Percentiles rank a stretch among this genome's conserved stretches.
Evolutionary conservation across 768 basidiomycete genomes (phyloP).

Genomic region (Hericium coralloides): DNA sequence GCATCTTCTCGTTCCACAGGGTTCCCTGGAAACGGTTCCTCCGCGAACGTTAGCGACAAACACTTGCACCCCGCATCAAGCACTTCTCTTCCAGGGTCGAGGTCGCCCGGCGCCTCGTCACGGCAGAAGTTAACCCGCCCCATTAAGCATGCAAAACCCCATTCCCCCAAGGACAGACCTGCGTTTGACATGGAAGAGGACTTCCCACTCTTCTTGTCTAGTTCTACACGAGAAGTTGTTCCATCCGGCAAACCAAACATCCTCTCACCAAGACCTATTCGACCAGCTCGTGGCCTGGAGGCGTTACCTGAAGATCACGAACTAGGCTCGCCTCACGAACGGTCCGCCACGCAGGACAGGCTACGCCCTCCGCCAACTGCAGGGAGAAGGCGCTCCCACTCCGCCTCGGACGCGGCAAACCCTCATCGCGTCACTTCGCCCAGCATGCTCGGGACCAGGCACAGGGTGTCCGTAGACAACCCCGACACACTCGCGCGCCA

Average conservation of each 20-base stretch:
- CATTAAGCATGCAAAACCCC: background rate
- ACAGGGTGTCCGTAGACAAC: no score
- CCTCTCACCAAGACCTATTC: constrained; percentile 6
- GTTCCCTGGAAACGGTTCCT: background rate
- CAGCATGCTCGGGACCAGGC: no score
- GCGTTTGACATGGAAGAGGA: constrained; percentile 10
- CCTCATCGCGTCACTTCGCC: background rate
- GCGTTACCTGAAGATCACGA: constrained; percentile 46
- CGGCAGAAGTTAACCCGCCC: background rate
- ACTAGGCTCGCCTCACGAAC: constrained; percentile 17
- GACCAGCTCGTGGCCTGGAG: constrained; percentile 23
- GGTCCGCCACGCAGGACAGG: background rate
- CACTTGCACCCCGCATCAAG: background rate
- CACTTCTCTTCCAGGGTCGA: background rate
- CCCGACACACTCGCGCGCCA: background rate
- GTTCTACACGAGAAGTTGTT: constrained; percentile 8
- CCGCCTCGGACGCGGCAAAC: constrained; percentile 5
- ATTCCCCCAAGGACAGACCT: background rate
- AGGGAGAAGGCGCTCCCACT: constrained; percentile 18
- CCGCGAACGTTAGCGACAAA: background rate
- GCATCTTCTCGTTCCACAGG: background rate
- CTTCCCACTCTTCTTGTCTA: constrained; percentile 13
- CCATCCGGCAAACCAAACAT: constrained; percentile 8
- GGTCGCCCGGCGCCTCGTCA: background rate
- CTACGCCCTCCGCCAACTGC: background rate